Evolutionary conservation across 805 yeast genomes (phyloP).

Genomic region (Yarrowia bubula): DNA sequence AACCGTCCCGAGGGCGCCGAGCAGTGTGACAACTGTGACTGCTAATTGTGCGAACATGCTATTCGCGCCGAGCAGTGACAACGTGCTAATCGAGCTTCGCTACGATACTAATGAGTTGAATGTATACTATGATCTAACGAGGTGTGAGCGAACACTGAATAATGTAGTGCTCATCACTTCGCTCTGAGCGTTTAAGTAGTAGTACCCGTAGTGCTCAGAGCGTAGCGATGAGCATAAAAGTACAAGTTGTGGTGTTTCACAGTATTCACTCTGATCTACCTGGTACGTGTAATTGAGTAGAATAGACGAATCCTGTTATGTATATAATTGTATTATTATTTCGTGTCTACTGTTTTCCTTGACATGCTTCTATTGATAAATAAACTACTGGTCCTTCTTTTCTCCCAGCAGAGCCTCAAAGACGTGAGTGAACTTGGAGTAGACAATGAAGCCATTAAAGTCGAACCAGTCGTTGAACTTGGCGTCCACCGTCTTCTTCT

Average conservation of each 20-base stretch:
- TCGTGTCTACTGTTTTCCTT: background rate
- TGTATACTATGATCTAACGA: slow-evolving; percentile 25
- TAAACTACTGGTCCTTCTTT: slow-evolving; percentile 19
- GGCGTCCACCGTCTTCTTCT: slow-evolving; percentile 16
- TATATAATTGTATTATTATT: too few relatives aligned
- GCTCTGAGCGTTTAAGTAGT: too few relatives aligned
- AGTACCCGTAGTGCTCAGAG: too few relatives aligned
- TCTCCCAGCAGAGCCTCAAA: background rate
- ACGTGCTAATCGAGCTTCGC: background rate
- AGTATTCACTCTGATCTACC: too few relatives aligned
- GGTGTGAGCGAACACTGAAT: too few relatives aligned
- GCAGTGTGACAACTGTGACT: slow-evolving; percentile 26
- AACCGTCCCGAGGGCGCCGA: slow-evolving; percentile 26
- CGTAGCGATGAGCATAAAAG: too few relatives aligned
- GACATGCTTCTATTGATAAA: background rate
- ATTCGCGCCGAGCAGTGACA: too few relatives aligned
- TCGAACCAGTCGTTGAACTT: slow-evolving; percentile 34
- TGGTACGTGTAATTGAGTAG: too few relatives aligned
- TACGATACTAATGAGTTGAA: slow-evolving; percentile 24
- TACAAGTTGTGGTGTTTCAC: too few relatives aligned
- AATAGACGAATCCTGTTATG: too few relatives aligned
- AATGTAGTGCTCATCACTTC: too few relatives aligned
- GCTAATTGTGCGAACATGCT: slow-evolving; percentile 8
- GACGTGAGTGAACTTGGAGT: slow-evolving; percentile 29
- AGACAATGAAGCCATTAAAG: slow-evolving; percentile 32